Percentiles rank a stretch among this genome's conserved stretches.
These are phyloP conservation scores for Penicillium canescens DNA, from an alignment of 495 filamentous ascomycete species.

Conservation along the genomic window DNA sequence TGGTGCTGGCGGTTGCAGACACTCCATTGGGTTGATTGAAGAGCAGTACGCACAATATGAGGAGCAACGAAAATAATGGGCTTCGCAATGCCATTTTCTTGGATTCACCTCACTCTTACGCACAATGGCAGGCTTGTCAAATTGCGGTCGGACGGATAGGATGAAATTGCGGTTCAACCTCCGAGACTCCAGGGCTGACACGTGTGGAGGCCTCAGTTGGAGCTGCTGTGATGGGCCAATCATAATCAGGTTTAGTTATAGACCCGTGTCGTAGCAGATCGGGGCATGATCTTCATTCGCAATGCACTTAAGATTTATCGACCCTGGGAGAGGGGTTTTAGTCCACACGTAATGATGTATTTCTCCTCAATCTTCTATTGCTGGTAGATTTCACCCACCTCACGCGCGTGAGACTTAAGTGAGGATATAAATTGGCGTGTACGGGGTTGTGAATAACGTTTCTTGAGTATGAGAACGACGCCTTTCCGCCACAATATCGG, in stretches of 20 bases:
- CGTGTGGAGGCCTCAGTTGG: neutral
- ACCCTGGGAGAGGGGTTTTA: neutral
- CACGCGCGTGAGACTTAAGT: no score
- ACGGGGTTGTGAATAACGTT: no score
- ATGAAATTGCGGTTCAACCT: neutral
- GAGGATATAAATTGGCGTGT: no score
- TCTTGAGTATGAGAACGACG: no score
- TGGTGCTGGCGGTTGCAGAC: neutral
- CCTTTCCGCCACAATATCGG: no score
- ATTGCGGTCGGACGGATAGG: neutral
- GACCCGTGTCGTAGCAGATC: neutral
- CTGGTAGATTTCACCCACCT: no score
- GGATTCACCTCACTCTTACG: neutral
- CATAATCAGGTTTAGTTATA: neutral
- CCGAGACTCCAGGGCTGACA: neutral
- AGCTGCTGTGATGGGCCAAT: neutral
- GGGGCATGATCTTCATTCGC: neutral
- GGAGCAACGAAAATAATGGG: neutral
- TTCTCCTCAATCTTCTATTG: no score
- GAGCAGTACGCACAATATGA: neutral
- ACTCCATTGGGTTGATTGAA: neutral
- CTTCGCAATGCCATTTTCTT: neutral
- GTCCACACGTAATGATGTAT: neutral
- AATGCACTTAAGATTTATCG: neutral
- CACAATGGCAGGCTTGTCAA: neutral